A percentile compares a stretch with the other conserved stretches of the same genome.
phyloP scores from a whole-genome alignment of 2,329 filamentous ascomycete species.

The Scedosporium aurantiacum region DNA sequence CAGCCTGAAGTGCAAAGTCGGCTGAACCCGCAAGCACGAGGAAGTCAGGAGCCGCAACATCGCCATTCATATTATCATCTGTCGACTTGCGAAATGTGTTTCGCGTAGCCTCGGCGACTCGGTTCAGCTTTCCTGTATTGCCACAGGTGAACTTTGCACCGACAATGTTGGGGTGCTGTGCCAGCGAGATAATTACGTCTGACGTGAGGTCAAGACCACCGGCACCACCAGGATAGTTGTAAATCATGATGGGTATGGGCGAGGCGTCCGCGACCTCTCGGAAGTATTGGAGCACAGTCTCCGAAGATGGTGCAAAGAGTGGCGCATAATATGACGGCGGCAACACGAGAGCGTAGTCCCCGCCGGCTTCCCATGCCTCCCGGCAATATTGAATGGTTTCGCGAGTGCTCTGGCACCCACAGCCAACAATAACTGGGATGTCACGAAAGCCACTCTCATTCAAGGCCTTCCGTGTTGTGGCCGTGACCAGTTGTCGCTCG shows the following conservation, averaged over 20 bases:
- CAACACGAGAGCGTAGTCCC: slow-evolving; percentile 65
- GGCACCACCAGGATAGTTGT: slow-evolving; percentile 52
- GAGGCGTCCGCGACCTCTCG: slow-evolving; percentile 44
- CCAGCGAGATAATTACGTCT: slow-evolving; percentile 41
- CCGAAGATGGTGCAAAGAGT: slow-evolving; percentile 49
- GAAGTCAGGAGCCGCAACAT: slow-evolving; percentile 30
- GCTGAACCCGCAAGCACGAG: slow-evolving; percentile 62
- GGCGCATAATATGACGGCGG: slow-evolving; percentile 67
- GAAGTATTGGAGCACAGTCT: slow-evolving; percentile 45
- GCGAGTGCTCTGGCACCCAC: slow-evolving; percentile 60
- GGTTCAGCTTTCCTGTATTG: slow-evolving; percentile 49
- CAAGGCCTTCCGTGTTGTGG: slow-evolving; percentile 57
- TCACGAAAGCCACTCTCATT: slow-evolving; percentile 49
- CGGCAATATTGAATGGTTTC: slow-evolving; percentile 60
- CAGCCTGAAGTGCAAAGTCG: slow-evolving; percentile 59
- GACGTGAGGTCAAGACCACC: slow-evolving; percentile 47
- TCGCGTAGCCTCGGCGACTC: slow-evolving; percentile 34
- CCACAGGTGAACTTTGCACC: slow-evolving; percentile 55
- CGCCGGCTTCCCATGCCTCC: slow-evolving; percentile 58
- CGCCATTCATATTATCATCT: background rate
- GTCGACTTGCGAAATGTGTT: background rate
- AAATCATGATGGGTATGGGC: slow-evolving; percentile 49
- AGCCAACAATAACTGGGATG: slow-evolving; percentile 67
- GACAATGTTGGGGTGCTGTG: slow-evolving; percentile 45
- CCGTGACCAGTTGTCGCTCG: slow-evolving; percentile 59